Conservation (phyloP, 176 grass and related monocot genomes). For the Triticum aestivum region DNA sequence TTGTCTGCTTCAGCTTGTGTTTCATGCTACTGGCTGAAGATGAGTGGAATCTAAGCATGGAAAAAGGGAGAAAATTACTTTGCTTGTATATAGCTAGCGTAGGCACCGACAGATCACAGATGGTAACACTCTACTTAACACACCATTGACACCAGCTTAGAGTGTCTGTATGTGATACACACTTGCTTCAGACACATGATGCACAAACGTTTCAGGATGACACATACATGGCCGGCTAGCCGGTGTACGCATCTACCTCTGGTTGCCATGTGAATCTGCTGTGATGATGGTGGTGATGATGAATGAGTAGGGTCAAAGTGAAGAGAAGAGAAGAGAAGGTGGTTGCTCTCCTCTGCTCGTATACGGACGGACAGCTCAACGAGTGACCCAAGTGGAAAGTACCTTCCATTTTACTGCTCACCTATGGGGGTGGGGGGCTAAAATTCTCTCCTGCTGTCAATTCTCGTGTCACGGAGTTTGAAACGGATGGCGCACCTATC, state of each 20-base stretch:
- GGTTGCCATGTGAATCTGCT: constrained; percentile 17
- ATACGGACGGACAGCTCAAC: background rate
- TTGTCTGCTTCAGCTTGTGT: background rate
- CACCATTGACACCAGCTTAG: background rate
- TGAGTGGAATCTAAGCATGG: constrained; percentile 24
- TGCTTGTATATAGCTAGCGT: constrained; percentile 22
- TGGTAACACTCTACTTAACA: constrained; percentile 22
- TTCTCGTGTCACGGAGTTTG: background rate
- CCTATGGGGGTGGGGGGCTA: too few relatives aligned
- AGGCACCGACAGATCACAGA: constrained; percentile 17
- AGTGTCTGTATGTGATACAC: background rate
- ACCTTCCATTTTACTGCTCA: background rate
- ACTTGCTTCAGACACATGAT: too few relatives aligned
- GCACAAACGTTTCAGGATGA: background rate
- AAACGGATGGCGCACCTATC: background rate
- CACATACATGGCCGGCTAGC: background rate
- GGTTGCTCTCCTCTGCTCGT: background rate
- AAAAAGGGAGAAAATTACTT: background rate
- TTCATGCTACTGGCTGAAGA: background rate
- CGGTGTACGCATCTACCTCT: background rate
- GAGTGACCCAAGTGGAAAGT: constrained; percentile 12
- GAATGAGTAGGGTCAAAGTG: constrained; percentile 33
- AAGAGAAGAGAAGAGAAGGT: constrained; percentile 6
- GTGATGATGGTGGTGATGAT: background rate
- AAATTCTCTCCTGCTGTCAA: background rate